Conservation (phyloP, 2,329 filamentous ascomycete genomes). For the Sclerotinia subarctica region DNA sequence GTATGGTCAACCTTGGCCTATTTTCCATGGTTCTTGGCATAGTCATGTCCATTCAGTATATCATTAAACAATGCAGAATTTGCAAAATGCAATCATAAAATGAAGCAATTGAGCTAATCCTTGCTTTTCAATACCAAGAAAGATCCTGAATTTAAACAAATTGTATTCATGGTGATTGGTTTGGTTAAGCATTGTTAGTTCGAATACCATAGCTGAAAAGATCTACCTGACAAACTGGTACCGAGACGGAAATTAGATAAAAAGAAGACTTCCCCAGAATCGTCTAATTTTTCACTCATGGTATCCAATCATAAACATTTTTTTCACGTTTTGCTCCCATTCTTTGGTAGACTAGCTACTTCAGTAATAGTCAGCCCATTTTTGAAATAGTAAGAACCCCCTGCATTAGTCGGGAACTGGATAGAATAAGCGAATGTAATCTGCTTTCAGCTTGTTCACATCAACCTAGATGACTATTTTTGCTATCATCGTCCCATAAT, state of each 20-base stretch:
- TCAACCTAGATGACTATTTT: background rate
- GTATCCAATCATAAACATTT: background rate
- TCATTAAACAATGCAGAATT: background rate
- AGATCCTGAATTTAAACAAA: background rate
- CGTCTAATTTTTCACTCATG: background rate
- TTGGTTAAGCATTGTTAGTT: background rate
- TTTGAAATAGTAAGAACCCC: background rate
- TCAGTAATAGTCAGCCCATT: background rate
- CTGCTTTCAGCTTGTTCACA: background rate
- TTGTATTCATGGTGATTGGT: too few relatives aligned
- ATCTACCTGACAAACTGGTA: background rate
- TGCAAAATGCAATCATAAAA: background rate
- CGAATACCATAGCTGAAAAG: background rate
- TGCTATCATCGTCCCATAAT: background rate
- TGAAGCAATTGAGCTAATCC: background rate
- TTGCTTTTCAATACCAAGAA: background rate
- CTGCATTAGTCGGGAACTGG: background rate
- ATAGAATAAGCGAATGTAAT: background rate
- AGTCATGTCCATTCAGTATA: background rate
- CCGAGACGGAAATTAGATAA: too few relatives aligned
- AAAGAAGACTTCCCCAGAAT: background rate
- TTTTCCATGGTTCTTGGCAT: background rate
- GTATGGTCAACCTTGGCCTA: background rate
- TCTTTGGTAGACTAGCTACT: background rate
- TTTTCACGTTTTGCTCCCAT: background rate